These are phyloP conservation scores for Nicotiana knightiana DNA, from an alignment of 257 asterid species.

Conservation along the genomic window DNA sequence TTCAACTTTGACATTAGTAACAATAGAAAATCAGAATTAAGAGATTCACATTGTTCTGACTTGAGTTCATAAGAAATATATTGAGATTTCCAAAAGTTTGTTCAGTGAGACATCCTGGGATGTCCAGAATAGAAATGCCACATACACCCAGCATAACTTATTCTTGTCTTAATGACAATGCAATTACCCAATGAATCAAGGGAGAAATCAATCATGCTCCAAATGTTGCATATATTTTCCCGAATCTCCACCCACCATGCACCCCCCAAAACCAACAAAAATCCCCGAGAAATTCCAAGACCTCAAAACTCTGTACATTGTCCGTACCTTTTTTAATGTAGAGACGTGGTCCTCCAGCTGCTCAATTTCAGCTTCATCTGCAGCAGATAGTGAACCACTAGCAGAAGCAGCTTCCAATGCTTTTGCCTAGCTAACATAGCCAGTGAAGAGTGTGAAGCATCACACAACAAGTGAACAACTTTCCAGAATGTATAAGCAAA, in stretches of 20 bases:
- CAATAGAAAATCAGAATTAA: too few species aligned
- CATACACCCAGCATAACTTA: neutral
- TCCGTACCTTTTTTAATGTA: slow-evolving; percentile 52
- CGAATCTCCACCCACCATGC: neutral
- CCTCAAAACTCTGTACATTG: neutral
- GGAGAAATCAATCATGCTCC: neutral
- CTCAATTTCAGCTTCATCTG: slow-evolving; percentile 62
- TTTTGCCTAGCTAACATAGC: slow-evolving; percentile 41
- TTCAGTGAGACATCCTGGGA: neutral
- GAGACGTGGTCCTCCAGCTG: slow-evolving; percentile 68
- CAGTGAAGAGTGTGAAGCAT: neutral
- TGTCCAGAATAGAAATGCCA: neutral
- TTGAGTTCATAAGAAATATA: neutral
- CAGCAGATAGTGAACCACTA: slow-evolving; percentile 37
- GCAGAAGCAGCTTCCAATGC: slow-evolving; percentile 40
- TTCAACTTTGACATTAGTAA: too few species aligned
- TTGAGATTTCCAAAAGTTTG: neutral
- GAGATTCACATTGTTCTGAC: neutral
- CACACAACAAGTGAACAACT: neutral
- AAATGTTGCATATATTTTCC: neutral
- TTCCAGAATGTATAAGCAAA: neutral
- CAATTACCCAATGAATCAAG: neutral
- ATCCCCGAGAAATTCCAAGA: neutral
- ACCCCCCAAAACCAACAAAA: neutral
- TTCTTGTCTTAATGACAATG: neutral